Evolutionary conservation across 805 yeast genomes (phyloP).

Genomic region (Starmerella sirachaensis): DNA sequence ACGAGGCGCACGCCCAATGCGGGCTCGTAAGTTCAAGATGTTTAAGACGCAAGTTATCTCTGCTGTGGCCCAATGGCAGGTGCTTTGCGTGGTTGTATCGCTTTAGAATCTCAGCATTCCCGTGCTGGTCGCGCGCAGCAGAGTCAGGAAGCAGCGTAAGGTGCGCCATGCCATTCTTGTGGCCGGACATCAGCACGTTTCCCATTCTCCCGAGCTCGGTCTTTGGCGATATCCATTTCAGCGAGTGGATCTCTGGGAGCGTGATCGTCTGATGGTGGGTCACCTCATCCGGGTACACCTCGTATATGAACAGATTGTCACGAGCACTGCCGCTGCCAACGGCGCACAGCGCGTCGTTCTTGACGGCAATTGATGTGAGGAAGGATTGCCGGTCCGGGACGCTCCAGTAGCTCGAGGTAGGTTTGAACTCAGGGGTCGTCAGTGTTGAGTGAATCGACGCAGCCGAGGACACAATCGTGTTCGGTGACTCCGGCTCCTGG

Average conservation of each 20-base stretch:
- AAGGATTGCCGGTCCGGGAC: slow-evolving; percentile 30
- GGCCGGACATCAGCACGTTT: slow-evolving; percentile 51
- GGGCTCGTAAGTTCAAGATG: slow-evolving; percentile 32
- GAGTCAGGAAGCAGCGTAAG: slow-evolving; percentile 55
- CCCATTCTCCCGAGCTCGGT: slow-evolving; percentile 32
- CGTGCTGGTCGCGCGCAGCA: slow-evolving; percentile 29
- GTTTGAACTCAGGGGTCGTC: slow-evolving; percentile 1
- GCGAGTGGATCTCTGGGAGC: slow-evolving; percentile 40
- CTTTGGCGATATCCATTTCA: slow-evolving; percentile 32
- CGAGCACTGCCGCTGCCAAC: slow-evolving; percentile 40
- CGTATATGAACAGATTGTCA: slow-evolving; percentile 43
- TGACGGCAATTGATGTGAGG: slow-evolving; percentile 29
- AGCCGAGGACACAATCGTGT: slow-evolving; percentile 6
- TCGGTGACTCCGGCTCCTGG: slow-evolving; percentile 1
- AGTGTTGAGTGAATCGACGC: slow-evolving; percentile 11
- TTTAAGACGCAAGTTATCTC: slow-evolving; percentile 25
- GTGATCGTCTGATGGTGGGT: slow-evolving; percentile 50
- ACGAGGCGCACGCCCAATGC: slow-evolving; percentile 35
- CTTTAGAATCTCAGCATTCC: slow-evolving; percentile 58
- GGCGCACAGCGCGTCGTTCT: slow-evolving; percentile 35
- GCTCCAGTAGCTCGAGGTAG: slow-evolving; percentile 27
- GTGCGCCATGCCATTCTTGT: slow-evolving; percentile 62
- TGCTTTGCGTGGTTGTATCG: slow-evolving; percentile 71
- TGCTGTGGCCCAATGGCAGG: slow-evolving; percentile 26
- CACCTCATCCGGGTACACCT: slow-evolving; percentile 32